These are phyloP conservation scores for Calonectria crousiana DNA, from an alignment of 2,329 filamentous ascomycete species.

Conservation along the genomic window DNA sequence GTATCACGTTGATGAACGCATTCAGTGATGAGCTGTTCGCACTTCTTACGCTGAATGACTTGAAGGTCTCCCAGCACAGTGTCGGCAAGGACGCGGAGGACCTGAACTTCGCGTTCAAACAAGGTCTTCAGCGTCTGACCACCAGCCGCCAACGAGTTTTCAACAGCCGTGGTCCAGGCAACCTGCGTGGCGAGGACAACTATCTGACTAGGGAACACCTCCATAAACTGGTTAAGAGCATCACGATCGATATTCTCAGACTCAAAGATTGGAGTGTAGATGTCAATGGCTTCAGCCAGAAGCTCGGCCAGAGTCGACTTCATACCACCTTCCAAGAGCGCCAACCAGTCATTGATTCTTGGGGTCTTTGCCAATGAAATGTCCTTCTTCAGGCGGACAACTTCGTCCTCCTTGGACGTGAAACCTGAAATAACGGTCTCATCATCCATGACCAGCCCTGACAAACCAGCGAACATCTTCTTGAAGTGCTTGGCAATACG, in stretches of 20 bases:
- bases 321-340: slow-evolving; percentile 91
- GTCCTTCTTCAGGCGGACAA: slow-evolving; percentile 87
- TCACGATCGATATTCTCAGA: slow-evolving; percentile 76
- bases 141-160: slow-evolving; percentile 79
- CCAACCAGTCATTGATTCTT: slow-evolving; percentile 99
- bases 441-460: slow-evolving; percentile 90
- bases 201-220: slow-evolving; percentile 89
- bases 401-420: slow-evolving; percentile 94
- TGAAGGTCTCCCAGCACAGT: slow-evolving; percentile 93
- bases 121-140: slow-evolving; percentile 77
- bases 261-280: slow-evolving; percentile 83
- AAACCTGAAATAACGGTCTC: slow-evolving; percentile 91
- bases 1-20: slow-evolving; percentile 97
- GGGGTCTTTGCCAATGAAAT: slow-evolving; percentile 95
- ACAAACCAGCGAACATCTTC: slow-evolving; percentile 99
- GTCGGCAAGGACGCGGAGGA: slow-evolving; percentile 86
- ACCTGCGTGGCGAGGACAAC: slow-evolving; percentile 95
- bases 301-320: slow-evolving; percentile 93
- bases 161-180: slow-evolving; percentile 91
- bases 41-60: slow-evolving; percentile 91
- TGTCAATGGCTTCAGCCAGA: slow-evolving; percentile 85
- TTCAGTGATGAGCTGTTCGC: slow-evolving; percentile 98
- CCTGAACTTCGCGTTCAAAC: slow-evolving; percentile 85
- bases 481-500: slow-evolving; percentile 99
- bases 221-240: slow-evolving; percentile 84